phyloP scores from a whole-genome alignment of 495 filamentous ascomycete genomes.

The Diplogelasinospora grovesii region DNA sequence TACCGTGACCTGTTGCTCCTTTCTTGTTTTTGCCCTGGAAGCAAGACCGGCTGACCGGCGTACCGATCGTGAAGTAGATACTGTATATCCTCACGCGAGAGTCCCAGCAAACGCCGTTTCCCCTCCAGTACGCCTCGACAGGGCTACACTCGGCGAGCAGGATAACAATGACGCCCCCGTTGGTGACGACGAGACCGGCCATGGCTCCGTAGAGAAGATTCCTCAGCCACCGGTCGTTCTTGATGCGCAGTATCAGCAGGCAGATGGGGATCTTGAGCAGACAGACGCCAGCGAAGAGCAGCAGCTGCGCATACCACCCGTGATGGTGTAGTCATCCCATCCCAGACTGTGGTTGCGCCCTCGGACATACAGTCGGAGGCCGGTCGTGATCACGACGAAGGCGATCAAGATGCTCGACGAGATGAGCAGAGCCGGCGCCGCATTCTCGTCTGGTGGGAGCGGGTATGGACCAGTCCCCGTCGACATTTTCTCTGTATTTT shows the following conservation, averaged over 20 bases:
- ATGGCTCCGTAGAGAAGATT: conserved; percentile 12
- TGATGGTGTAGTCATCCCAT: conserved; percentile 13
- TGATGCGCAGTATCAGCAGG: conserved; percentile 21
- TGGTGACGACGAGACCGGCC: conserved; percentile 19
- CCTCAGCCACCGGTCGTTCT: conserved; percentile 12
- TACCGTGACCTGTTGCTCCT: neutral
- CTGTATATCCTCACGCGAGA: conserved; percentile 19
- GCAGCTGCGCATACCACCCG: conserved; percentile 18
- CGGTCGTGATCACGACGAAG: conserved; percentile 12
- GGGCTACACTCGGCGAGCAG: conserved; percentile 17
- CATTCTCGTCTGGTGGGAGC: conserved; percentile 10
- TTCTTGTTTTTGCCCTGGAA: neutral
- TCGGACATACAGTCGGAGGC: conserved; percentile 19
- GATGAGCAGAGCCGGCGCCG: conserved; percentile 15
- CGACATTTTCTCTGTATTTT: too few relatives aligned
- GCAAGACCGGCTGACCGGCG: neutral
- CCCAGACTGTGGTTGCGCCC: conserved; percentile 5
- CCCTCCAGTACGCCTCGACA: conserved; percentile 16
- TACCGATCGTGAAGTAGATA: conserved; percentile 23
- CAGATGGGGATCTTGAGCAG: conserved; percentile 23
- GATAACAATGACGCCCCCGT: conserved; percentile 11
- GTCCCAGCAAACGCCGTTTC: conserved; percentile 14
- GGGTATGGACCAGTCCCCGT: too few relatives aligned
- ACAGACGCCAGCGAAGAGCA: conserved; percentile 20
- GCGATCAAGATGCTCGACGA: conserved; percentile 14